phyloP scores from a whole-genome alignment of 2,329 filamentous ascomycete species.

The Pestalotiopsis sp. region DNA sequence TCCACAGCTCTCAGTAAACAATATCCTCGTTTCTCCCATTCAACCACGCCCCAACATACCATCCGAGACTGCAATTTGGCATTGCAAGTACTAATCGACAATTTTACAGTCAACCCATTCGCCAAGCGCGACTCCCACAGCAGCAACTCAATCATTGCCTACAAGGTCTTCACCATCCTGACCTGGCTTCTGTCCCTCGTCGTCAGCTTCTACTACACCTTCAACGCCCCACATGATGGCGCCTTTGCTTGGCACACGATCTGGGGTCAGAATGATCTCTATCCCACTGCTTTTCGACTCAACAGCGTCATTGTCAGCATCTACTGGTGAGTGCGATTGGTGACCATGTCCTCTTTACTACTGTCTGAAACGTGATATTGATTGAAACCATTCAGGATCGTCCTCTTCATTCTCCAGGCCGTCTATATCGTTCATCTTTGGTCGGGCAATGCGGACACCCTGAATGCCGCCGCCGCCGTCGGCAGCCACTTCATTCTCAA shows the following conservation, averaged over 20 bases:
- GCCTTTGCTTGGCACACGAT: slow-evolving; percentile 61
- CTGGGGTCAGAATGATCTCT: slow-evolving; percentile 70
- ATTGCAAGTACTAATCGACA: neutral
- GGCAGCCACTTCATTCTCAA: slow-evolving; percentile 83
- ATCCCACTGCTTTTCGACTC: slow-evolving; percentile 73
- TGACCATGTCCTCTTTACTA: neutral
- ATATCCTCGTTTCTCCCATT: too few relatives aligned
- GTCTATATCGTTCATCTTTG: slow-evolving; percentile 78
- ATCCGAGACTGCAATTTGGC: neutral
- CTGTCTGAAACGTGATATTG: neutral
- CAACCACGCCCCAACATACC: neutral
- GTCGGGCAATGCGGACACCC: slow-evolving; percentile 60
- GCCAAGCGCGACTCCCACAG: slow-evolving; percentile 67
- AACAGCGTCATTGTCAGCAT: slow-evolving; percentile 65
- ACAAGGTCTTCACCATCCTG: slow-evolving; percentile 73
- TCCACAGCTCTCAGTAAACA: neutral
- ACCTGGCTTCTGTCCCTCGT: slow-evolving; percentile 75
- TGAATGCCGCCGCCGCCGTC: slow-evolving; percentile 72
- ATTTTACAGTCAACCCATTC: slow-evolving; percentile 70
- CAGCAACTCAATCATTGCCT: slow-evolving; percentile 61
- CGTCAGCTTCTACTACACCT: slow-evolving; percentile 72
- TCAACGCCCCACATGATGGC: slow-evolving; percentile 64
- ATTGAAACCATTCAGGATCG: slow-evolving; percentile 50
- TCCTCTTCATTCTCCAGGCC: slow-evolving; percentile 73
- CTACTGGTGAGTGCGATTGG: slow-evolving; percentile 64